These are phyloP conservation scores for Hymenoscyphus fraxineus DNA, from an alignment of 2,329 filamentous ascomycete genomes.

Conservation along the genomic window DNA sequence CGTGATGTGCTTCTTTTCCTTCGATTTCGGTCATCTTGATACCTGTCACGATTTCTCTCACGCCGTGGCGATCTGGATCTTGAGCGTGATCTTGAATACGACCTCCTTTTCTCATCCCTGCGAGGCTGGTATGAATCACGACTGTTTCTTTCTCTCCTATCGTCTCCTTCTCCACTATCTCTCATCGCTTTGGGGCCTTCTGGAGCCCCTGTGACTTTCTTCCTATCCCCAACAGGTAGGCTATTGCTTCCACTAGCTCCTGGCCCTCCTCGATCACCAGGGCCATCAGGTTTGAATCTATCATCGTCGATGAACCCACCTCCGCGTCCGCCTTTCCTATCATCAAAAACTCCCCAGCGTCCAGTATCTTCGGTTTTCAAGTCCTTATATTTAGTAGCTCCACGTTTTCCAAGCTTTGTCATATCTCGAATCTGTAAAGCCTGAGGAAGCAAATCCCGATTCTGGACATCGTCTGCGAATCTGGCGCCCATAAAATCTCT, in stretches of 20 bases:
- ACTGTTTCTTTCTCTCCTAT: slow-evolving; percentile 33
- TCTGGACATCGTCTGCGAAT: slow-evolving; percentile 78
- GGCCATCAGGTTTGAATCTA: slow-evolving; percentile 61
- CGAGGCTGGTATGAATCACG: slow-evolving; percentile 27
- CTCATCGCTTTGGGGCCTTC: slow-evolving; percentile 32
- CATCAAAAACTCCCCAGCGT: slow-evolving; percentile 67
- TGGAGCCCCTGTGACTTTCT: slow-evolving; percentile 30
- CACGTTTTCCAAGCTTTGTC: slow-evolving; percentile 90
- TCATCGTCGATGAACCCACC: slow-evolving; percentile 54
- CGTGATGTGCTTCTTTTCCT: slow-evolving; percentile 56
- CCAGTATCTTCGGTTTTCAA: slow-evolving; percentile 89
- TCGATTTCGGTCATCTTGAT: slow-evolving; percentile 45
- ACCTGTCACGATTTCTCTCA: slow-evolving; percentile 40
- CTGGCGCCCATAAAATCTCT: slow-evolving; percentile 81
- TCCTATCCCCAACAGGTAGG: slow-evolving; percentile 62
- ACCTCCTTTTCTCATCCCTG: slow-evolving; percentile 19
- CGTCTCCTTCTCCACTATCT: slow-evolving; percentile 32
- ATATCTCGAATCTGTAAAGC: slow-evolving; percentile 91
- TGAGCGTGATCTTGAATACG: slow-evolving; percentile 35
- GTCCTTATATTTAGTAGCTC: slow-evolving; percentile 84
- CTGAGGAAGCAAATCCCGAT: slow-evolving; percentile 80
- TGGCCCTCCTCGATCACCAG: slow-evolving; percentile 42
- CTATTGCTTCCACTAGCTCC: slow-evolving; percentile 65
- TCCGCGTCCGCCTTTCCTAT: slow-evolving; percentile 39
- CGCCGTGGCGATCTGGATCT: slow-evolving; percentile 51